phyloP scores from a whole-genome alignment of 1,139 yeast species.

The Sugiyamaella grinbergsii region DNA sequence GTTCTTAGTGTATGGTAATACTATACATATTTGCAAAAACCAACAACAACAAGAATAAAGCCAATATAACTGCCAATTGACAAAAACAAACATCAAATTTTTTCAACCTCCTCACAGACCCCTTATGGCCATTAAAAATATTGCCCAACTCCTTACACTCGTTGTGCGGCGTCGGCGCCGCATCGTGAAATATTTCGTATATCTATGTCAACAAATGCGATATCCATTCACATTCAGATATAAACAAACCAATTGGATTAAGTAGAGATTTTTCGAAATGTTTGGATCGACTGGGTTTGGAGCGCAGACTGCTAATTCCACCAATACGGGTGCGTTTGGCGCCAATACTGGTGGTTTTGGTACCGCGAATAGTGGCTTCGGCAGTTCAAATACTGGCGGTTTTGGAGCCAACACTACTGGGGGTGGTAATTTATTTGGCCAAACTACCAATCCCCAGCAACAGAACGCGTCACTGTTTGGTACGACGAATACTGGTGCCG shows the following conservation, averaged over 20 bases:
- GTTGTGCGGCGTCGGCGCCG: conserved; percentile 11
- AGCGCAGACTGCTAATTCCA: conserved; percentile 14
- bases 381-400: conserved; percentile 17
- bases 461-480: conserved; percentile 28
- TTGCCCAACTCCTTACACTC: too few relatives aligned
- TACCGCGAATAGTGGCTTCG: conserved; percentile 17
- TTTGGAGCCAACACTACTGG: not conserved
- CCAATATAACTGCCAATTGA: too few relatives aligned
- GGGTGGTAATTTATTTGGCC: conserved; percentile 21
- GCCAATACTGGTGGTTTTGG: conserved; percentile 21
- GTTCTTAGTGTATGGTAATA: too few relatives aligned
- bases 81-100: too few relatives aligned
- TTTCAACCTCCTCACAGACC: too few relatives aligned
- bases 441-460: conserved; percentile 31
- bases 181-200: conserved; percentile 9
- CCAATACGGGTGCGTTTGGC: conserved; percentile 21
- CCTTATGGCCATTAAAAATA: too few relatives aligned
- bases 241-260: too few relatives aligned
- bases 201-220: not conserved
- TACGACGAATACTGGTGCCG: not conserved
- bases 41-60: too few relatives aligned
- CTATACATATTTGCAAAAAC: too few relatives aligned
- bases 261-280: conserved; percentile 8
- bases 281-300: conserved; percentile 23
- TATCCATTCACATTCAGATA: too few relatives aligned